phyloP scores from a whole-genome alignment of 2,329 filamentous ascomycete genomes.

The Nigrograna mackinnonii region DNA sequence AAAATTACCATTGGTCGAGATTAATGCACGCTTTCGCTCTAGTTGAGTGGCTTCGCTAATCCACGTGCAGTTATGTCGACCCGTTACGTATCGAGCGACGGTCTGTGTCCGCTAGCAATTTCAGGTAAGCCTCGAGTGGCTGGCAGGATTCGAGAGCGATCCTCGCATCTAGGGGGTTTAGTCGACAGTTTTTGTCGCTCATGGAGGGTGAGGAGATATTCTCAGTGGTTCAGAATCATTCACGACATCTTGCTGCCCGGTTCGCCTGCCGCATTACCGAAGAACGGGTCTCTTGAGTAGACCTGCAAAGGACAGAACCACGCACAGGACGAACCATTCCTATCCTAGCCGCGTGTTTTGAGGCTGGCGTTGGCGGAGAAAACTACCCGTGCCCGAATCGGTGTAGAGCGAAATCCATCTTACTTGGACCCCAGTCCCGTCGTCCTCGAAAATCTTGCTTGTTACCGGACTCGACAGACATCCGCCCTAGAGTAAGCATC shows the following conservation, averaged over 20 bases:
- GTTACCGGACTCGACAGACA: too few species aligned
- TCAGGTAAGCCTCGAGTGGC: constrained; percentile 15
- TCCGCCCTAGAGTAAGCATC: too few species aligned
- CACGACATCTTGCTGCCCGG: constrained; percentile 10
- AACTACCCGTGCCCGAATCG: constrained; percentile 22
- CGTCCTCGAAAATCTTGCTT: constrained; percentile 13
- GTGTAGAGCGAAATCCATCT: constrained; percentile 12
- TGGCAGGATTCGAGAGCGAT: constrained; percentile 21
- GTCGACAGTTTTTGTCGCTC: constrained; percentile 7
- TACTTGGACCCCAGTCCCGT: constrained; percentile 9
- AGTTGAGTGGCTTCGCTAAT: constrained; percentile 17
- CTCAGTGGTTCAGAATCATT: constrained; percentile 13
- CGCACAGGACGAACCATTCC: constrained; percentile 14
- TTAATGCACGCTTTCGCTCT: constrained; percentile 20
- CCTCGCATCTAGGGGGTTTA: constrained; percentile 10
- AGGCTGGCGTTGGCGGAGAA: constrained; percentile 21
- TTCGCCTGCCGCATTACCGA: constrained; percentile 22
- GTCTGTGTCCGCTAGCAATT: constrained; percentile 16
- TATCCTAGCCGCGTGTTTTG: constrained; percentile 14
- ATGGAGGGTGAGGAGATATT: constrained; percentile 15
- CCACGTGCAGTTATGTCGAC: constrained; percentile 17
- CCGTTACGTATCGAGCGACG: constrained; percentile 17
- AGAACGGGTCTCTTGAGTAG: constrained; percentile 13
- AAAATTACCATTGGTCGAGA: constrained; percentile 23
- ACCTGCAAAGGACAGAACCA: constrained; percentile 9